Conservation (phyloP, 1,139 yeast genomes). For the Candida labiduridarum region DNA sequence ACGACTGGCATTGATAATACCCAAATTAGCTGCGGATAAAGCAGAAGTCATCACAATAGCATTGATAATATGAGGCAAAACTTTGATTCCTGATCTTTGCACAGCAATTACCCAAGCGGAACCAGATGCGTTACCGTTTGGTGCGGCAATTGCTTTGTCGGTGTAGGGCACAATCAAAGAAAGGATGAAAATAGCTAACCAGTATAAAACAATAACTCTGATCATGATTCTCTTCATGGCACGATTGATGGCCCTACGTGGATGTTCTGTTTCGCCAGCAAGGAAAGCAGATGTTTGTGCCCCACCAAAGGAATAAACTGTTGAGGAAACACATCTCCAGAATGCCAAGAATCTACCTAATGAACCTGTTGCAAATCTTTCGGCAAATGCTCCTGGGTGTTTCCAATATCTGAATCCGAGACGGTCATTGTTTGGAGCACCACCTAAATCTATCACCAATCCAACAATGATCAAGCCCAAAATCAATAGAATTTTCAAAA, state of each 20-base stretch:
- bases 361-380: constrained; percentile 20
- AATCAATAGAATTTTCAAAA: constrained; percentile 28
- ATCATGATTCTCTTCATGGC: constrained; percentile 50
- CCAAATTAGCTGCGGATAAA: constrained; percentile 53
- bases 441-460: constrained; percentile 34
- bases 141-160: constrained; percentile 38
- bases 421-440: constrained; percentile 23
- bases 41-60: constrained; percentile 54
- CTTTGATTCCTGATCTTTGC: constrained; percentile 49
- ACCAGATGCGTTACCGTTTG: constrained; percentile 50
- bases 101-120: constrained; percentile 61
- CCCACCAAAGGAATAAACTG: constrained; percentile 34
- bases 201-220: constrained; percentile 48
- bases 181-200: constrained; percentile 44
- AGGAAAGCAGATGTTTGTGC: constrained; percentile 44
- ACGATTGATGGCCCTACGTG: constrained; percentile 48
- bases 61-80: constrained; percentile 52
- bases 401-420: constrained; percentile 33
- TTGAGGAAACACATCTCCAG: constrained; percentile 27
- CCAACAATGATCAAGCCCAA: constrained; percentile 27
- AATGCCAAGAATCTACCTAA: constrained; percentile 30
- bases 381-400: constrained; percentile 28
- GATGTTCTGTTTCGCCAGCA: constrained; percentile 52
- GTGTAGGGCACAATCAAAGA: constrained; percentile 50
- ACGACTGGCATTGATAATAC: constrained; percentile 45